Evolutionary conservation across 495 filamentous ascomycete genomes (phyloP), one percentile per base, ranked within the genome.

Genomic region (Thermothielavioides terrestris): DNA sequence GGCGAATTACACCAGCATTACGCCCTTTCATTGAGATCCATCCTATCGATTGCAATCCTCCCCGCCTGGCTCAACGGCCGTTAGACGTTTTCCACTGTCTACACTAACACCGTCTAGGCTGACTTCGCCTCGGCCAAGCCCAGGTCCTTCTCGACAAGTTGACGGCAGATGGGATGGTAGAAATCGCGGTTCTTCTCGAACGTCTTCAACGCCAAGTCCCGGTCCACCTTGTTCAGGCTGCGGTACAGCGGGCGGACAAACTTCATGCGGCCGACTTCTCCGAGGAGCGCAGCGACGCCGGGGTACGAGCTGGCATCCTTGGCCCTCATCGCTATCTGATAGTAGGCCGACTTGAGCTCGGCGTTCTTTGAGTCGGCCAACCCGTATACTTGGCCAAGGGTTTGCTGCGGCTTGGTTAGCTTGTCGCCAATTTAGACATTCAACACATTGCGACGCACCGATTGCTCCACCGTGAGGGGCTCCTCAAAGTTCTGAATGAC

Each of bases 131-230:
- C 50, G 8, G 46, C 56, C 37, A 75, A 25, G 0, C 71, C 71
- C 14, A 95, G 69, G 66, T 95, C 86, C 71, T 94, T 95, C 70
- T 86, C 85, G 21, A 92, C 78, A 75, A 85, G 78, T 15, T 71
- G 78, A 46, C 84, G 77, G 60, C 91, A 95, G 54, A 96, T 98
- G 11, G 92, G 92, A 65, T 96, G 91, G 63, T 98, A 98, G 58
- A 96, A 98, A 42, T 85, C 81, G 55, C 77, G 85, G 57, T 95
- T 81, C 71, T 84, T 84, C 72, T 87, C 74, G 58, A 95, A 95
- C 1, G 91, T 95, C 63, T 78, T 73, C 35, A 88, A 55, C 7
- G 92, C 91, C 60, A 94, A 64, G 25, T 80, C 67, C 26, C 78
- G 72, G 69, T 95, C 84, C 2, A 83, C 75, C 56, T 80, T 79